Percentiles rank a stretch among this genome's conserved stretches.
Conservation (phyloP, 23 red algal genomes). For the Chondrus crispus region DNA sequence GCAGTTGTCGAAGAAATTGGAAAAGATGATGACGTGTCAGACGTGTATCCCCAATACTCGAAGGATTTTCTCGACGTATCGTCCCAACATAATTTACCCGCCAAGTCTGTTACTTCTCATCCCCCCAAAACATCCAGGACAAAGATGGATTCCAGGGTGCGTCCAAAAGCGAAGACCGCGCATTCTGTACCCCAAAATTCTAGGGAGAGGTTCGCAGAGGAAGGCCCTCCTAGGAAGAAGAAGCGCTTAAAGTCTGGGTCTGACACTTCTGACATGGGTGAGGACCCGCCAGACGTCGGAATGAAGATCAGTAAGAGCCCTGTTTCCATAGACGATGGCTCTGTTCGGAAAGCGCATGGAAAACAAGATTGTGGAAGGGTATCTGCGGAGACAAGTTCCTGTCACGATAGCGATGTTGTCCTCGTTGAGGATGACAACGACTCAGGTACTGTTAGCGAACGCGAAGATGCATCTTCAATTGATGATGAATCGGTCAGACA, state of each 20-base stretch:
- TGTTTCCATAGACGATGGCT: background rate
- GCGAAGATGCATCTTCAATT: background rate
- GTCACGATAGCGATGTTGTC: background rate
- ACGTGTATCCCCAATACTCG: too few relatives aligned
- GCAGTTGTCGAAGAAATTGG: too few relatives aligned
- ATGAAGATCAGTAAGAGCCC: conserved; percentile 13
- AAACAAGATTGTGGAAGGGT: background rate
- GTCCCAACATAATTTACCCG: too few relatives aligned
- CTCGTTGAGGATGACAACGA: background rate
- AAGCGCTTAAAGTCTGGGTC: background rate
- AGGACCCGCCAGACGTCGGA: too few relatives aligned
- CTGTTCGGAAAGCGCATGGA: background rate
- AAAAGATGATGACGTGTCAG: too few relatives aligned
- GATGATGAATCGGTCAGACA: background rate
- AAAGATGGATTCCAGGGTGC: too few relatives aligned
- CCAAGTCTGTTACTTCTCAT: too few relatives aligned
- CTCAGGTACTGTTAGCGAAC: background rate
- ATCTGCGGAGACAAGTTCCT: background rate
- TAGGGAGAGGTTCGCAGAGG: too few relatives aligned
- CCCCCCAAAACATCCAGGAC: too few relatives aligned
- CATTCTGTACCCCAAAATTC: too few relatives aligned
- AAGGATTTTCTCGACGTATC: too few relatives aligned
- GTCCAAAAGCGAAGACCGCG: too few relatives aligned
- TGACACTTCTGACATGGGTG: background rate
- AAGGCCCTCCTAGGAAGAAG: background rate